phyloP scores from a whole-genome alignment of 139 green algal genomes.

The Closterium sp. region DNA sequence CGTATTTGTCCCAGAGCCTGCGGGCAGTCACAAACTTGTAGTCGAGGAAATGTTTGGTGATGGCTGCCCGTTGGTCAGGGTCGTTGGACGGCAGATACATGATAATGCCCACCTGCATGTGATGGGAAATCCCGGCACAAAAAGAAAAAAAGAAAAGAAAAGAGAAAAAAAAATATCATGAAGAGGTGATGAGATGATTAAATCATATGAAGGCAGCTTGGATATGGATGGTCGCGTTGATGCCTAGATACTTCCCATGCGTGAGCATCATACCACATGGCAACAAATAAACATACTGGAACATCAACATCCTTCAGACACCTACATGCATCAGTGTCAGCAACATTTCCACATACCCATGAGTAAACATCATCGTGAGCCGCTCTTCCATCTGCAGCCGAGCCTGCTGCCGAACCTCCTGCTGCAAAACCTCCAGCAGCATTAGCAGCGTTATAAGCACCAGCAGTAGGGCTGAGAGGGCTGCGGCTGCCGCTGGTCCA shows the following conservation, averaged over 20 bases:
- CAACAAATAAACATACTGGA: too few species aligned
- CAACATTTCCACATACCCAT: too few species aligned
- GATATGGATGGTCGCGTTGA: too few species aligned
- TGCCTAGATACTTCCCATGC: too few species aligned
- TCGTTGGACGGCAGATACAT: conserved; percentile 90
- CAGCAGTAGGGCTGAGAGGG: conserved; percentile 70
- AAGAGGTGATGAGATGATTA: too few species aligned
- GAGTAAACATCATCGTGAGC: neutral
- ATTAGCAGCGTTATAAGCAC: conserved; percentile 1
- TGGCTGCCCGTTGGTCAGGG: conserved; percentile 53
- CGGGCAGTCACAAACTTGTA: conserved; percentile 76
- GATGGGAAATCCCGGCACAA: too few species aligned
- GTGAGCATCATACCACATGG: too few species aligned
- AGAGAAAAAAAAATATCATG: too few species aligned
- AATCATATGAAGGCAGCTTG: too few species aligned
- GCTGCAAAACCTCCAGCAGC: neutral
- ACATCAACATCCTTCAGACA: too few species aligned
- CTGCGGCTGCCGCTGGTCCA: conserved; percentile 76
- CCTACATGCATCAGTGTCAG: too few species aligned
- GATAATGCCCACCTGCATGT: conserved; percentile 91
- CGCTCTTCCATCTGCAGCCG: neutral
- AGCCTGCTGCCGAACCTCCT: neutral
- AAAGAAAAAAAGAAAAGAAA: too few species aligned
- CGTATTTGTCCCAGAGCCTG: conserved; percentile 66
- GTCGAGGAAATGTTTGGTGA: conserved; percentile 80